Conservation (phyloP, 306 rosid species). For the Medicago truncatula region DNA sequence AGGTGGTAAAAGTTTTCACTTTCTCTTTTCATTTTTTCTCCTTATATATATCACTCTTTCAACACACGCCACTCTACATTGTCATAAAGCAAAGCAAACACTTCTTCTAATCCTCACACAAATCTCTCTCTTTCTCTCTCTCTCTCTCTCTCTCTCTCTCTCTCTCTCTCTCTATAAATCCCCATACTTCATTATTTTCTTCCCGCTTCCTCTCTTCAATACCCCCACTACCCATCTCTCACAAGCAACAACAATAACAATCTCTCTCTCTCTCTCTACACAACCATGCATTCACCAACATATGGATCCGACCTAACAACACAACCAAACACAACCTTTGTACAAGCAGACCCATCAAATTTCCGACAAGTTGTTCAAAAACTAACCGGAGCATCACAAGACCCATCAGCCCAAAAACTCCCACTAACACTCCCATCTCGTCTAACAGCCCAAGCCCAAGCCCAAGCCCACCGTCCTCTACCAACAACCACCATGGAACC, state of each 20-base stretch:
- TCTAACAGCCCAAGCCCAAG: conserved; percentile 44
- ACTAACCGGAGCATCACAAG: conserved; percentile 82
- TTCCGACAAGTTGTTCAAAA: conserved; percentile 85
- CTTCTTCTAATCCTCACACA: conserved; percentile 10
- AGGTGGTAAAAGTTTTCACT: conserved; percentile 22
- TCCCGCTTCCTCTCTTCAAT: conserved; percentile 49
- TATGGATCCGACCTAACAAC: conserved; percentile 59
- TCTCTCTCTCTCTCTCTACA: conserved; percentile 20
- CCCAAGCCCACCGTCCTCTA: conserved; percentile 39
- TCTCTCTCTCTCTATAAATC: not conserved
- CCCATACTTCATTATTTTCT: conserved; percentile 35
- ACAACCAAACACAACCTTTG: conserved; percentile 80
- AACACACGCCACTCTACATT: conserved; percentile 41
- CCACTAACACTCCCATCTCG: conserved; percentile 67
- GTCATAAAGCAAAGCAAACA: conserved; percentile 37
- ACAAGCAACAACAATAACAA: not conserved
- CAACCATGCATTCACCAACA: conserved; percentile 49
- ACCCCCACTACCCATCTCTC: not conserved
- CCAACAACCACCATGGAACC: conserved; percentile 36
- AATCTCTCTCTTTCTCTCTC: conserved; percentile 26
- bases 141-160: not conserved
- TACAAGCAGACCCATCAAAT: conserved; percentile 80
- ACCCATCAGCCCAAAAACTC: conserved; percentile 65
- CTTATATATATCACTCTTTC: conserved; percentile 51
- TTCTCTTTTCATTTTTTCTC: not conserved